Evolutionary conservation across 345 rosid species (phyloP), one percentile per base, ranked within the genome.

Genomic region (Rhodamnia argentea): DNA sequence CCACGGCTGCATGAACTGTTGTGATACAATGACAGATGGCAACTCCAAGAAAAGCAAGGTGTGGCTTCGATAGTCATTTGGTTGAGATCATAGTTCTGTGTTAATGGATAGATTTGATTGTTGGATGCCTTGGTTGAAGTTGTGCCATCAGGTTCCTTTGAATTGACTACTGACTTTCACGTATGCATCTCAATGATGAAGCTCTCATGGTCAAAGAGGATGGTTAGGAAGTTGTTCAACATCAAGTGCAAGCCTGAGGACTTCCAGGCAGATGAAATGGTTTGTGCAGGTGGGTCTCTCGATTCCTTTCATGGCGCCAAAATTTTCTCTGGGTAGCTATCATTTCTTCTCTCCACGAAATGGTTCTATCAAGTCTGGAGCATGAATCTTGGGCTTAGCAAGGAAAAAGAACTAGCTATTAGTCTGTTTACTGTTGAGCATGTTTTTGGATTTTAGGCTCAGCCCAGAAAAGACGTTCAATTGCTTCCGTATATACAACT

Each of bases 181-280:
- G 81, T 27, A 4, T 57, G 10, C 62, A 76, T 83, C 58, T 53
- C 74, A 82, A 75, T 90, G 89, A 83, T 92, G 91, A 93, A 97
- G 99, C 90, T 97, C 89, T 94, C 99, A 32, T 97, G 99, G 99
- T 93, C 99, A 83, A 96, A 94, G 89, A 96, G 92, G 90, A 92
- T 96, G 95, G 95, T 93, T 88, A 94, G 98, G 88, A 97, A 96
- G 91, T 91, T 92, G 96, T 96, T 96, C 90, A 97, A 96, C 90
- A 91, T 97, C 94, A 95, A 92, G 93, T 92, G 96, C 95, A 97
- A 97, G 92, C 89, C 85, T 53, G 98, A 95, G 88, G 95, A 94
- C 75, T 95, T 94, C 88, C 96, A 95, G 87, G 96, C 99, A n/a
- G 98, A 97, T 89, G 94, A 86, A 85, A 90, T 90, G 89, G 89